phyloP scores from a whole-genome alignment of 495 filamentous ascomycete species.

The Endocarpon pusillum region DNA sequence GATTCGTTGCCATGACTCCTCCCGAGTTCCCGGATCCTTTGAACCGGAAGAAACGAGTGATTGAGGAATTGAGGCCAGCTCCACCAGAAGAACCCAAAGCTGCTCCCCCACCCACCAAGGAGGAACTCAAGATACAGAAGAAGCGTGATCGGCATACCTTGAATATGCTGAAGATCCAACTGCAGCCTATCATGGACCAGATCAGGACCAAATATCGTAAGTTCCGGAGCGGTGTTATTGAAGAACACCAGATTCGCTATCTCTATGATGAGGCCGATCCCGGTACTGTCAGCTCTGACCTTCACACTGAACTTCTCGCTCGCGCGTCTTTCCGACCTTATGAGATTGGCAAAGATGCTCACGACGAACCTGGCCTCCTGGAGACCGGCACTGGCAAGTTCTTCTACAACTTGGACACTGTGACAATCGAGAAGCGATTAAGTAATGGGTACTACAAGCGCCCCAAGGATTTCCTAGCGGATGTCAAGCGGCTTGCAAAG shows the following conservation, averaged over 20 bases:
- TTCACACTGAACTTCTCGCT: constrained; percentile 38
- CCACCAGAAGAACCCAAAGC: constrained; percentile 49
- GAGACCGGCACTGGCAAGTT: constrained; percentile 60
- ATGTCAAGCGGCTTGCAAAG: constrained; percentile 66
- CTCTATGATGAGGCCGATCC: constrained; percentile 71
- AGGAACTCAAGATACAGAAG: constrained; percentile 63
- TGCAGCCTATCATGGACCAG: constrained; percentile 91
- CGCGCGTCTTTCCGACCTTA: constrained; percentile 46
- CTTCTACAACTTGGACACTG: constrained; percentile 88
- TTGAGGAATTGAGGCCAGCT: constrained; percentile 60
- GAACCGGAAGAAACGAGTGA: constrained; percentile 66
- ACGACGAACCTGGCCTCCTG: constrained; percentile 53
- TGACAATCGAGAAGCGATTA: constrained; percentile 81
- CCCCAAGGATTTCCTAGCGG: constrained; percentile 68
- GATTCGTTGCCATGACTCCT: constrained; percentile 59
- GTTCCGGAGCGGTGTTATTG: constrained; percentile 66
- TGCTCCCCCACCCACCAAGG: constrained; percentile 39
- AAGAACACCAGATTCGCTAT: constrained; percentile 53
- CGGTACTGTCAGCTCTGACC: constrained; percentile 60
- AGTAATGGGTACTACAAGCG: constrained; percentile 91
- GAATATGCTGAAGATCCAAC: constrained; percentile 68
- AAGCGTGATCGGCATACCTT: constrained; percentile 62
- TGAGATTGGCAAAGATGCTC: constrained; percentile 53
- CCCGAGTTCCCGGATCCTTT: constrained; percentile 71
- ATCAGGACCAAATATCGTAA: constrained; percentile 70